Evolutionary conservation across 768 basidiomycete genomes (phyloP).

Genomic region (Rhodotorula taiwanensis): DNA sequence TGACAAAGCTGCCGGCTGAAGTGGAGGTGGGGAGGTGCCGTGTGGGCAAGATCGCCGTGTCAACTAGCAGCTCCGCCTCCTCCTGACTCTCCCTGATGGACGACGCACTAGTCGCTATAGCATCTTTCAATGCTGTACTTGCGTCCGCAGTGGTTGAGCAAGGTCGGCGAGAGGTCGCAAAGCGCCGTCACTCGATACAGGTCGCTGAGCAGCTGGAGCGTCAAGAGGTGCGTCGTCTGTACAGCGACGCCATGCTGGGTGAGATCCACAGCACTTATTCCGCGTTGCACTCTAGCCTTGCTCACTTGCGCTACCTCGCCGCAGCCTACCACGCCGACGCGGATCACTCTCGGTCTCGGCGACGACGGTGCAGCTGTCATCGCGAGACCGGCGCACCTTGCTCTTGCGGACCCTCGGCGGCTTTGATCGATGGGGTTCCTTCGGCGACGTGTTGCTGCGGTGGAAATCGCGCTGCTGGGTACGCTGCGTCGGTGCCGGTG

Average conservation of each 20-base stretch:
- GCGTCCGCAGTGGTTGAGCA: slow-evolving; percentile 3
- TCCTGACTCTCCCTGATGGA: background rate
- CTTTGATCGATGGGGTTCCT: no score
- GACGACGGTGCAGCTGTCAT: no score
- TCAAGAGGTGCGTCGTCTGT: slow-evolving; percentile 23
- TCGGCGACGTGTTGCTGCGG: no score
- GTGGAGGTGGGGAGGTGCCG: background rate
- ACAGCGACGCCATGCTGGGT: no score
- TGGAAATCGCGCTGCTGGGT: no score
- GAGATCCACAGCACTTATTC: background rate
- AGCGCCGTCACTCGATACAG: slow-evolving; percentile 22
- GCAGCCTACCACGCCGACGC: slow-evolving; percentile 21
- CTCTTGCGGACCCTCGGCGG: no score
- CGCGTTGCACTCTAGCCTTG: background rate
- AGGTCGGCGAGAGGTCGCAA: slow-evolving; percentile 5
- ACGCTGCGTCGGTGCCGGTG: no score
- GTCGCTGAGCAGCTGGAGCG: slow-evolving; percentile 23
- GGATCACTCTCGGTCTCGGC: background rate
- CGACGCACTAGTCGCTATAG: slow-evolving; percentile 11
- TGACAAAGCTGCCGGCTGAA: slow-evolving; percentile 17
- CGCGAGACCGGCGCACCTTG: no score
- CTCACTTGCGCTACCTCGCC: slow-evolving; percentile 22
- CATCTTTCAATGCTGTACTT: slow-evolving; percentile 15
- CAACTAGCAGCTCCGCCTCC: background rate
- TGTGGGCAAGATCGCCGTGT: background rate